Base-by-base conservation (phyloP, 257 asterid species). In the Fraxinus excelsior region DNA sequence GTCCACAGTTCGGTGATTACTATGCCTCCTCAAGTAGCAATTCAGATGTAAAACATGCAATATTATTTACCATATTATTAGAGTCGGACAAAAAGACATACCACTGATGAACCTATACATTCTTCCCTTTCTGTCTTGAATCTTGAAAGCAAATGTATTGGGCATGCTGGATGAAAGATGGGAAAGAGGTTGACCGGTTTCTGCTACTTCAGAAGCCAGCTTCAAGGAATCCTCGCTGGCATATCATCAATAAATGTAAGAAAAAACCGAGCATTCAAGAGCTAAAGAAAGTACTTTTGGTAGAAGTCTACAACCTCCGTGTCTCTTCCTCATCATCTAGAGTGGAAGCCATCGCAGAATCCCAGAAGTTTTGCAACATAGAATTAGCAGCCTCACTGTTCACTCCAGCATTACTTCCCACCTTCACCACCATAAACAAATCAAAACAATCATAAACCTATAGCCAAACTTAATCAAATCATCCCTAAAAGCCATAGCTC, bases 331-430 rank as follows among this genome's bases (percentile, higher is more conserved):
- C 98, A 8, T 95, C 96, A 7, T 93, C 94, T 10, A 92, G 97
- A 79, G 85, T 77, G 79, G 90, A 84, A 31, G 94, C 96, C 91
- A 96, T 91, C 10, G 99, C 99, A 51, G 97, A 91, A 86, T 96
- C 99, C 98, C 98, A 96, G 79, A 96, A 93, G 34, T 80, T 96
- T 82, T 93, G 99, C 92, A 96, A 88, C 99, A 93, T 84, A 70
- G 84, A 78, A 80, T 81, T 91, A 74, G 98, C 84, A 73, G 96
- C 83, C 86, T 96, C 99, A 49, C 83, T 84, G 65, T 73, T 85
- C 18, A 73, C 86, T 80, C 96, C 99, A 74, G 90, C 88, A 79
- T 88, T 81, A 84, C 75, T 91, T 70, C 98, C 98, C 80, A 93
- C 16, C 49, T 42, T 42, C 0, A 42, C 49, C 49, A 10, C 49